A percentile compares a stretch with the other conserved stretches of the same genome.
Conservation (phyloP, 2,329 filamentous ascomycete species). For the Claviceps sp. region DNA sequence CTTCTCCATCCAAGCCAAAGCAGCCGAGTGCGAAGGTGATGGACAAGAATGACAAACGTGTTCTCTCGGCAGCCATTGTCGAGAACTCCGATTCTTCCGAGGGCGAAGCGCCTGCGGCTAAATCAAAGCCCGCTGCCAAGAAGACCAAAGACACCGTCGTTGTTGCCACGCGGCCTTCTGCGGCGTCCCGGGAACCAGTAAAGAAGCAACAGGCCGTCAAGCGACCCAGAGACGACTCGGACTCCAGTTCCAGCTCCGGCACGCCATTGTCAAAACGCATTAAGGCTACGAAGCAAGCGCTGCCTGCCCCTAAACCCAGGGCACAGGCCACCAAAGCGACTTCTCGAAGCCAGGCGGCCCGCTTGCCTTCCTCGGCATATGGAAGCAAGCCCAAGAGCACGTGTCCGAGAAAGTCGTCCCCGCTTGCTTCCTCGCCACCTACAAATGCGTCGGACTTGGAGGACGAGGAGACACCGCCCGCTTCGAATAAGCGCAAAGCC, state of each 20-base stretch:
- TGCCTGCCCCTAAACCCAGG: constrained; percentile 22
- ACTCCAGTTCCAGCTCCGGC: constrained; percentile 47
- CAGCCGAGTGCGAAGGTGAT: constrained; percentile 16
- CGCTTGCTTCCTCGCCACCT: constrained; percentile 50
- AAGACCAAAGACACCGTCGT: constrained; percentile 20
- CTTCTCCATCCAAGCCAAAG: constrained; percentile 30
- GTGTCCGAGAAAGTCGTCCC: constrained; percentile 50
- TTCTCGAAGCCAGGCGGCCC: constrained; percentile 26
- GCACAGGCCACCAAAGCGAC: constrained; percentile 35
- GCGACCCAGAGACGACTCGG: constrained; percentile 36
- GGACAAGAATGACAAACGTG: constrained; percentile 22
- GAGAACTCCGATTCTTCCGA: constrained; percentile 43
- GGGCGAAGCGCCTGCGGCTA: constrained; percentile 25
- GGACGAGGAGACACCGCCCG: constrained; percentile 18
- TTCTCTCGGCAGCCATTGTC: constrained; percentile 43
- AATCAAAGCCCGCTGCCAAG: constrained; percentile 16
- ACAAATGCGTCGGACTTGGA: constrained; percentile 53
- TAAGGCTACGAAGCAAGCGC: constrained; percentile 34
- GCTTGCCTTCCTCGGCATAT: constrained; percentile 23
- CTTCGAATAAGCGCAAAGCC: constrained; percentile 31
- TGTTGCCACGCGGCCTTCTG: constrained; percentile 20
- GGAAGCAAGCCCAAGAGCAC: constrained; percentile 35
- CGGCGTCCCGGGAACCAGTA: constrained; percentile 15
- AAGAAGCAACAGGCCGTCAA: constrained; percentile 28
- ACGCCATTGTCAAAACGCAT: constrained; percentile 45